These are phyloP conservation scores for Triadica sebifera DNA, from an alignment of 345 rosid species.

Conservation along the genomic window DNA sequence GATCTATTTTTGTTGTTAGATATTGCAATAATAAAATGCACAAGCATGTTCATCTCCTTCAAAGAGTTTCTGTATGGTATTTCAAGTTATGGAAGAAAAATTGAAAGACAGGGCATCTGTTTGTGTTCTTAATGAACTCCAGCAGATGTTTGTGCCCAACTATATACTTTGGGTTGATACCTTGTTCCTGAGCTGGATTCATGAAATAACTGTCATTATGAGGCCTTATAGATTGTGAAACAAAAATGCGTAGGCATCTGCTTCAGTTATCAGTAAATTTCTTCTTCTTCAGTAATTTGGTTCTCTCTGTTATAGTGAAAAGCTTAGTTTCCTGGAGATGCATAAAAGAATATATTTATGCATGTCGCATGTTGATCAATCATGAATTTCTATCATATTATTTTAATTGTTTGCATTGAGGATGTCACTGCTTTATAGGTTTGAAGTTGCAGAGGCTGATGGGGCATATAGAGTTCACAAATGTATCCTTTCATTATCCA, in stretches of 20 bases:
- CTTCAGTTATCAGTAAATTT: not conserved
- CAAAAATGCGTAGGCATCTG: not conserved
- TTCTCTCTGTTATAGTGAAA: no score
- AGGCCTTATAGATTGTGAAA: not conserved
- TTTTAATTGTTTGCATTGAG: constrained; percentile 19
- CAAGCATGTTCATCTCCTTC: not conserved
- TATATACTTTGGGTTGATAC: not conserved
- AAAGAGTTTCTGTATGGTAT: not conserved
- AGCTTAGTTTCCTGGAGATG: no score
- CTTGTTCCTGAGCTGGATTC: not conserved
- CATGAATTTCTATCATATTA: not conserved
- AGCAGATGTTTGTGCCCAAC: not conserved
- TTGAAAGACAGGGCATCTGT: not conserved
- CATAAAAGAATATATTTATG: not conserved
- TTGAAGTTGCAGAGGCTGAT: constrained; percentile 50
- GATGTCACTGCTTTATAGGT: constrained; percentile 43
- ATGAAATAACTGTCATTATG: not conserved
- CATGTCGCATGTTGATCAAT: not conserved
- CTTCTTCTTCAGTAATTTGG: no score
- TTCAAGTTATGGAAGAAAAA: not conserved
- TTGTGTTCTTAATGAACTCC: not conserved
- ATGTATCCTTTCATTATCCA: constrained; percentile 69
- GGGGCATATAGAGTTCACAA: constrained; percentile 58
- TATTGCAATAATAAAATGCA: constrained; percentile 13
- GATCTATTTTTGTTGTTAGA: constrained; percentile 6